A percentile compares a stretch with the other conserved stretches of the same genome.
Conservation (phyloP, 257 asterid genomes). For the Apocynum venetum region DNA sequence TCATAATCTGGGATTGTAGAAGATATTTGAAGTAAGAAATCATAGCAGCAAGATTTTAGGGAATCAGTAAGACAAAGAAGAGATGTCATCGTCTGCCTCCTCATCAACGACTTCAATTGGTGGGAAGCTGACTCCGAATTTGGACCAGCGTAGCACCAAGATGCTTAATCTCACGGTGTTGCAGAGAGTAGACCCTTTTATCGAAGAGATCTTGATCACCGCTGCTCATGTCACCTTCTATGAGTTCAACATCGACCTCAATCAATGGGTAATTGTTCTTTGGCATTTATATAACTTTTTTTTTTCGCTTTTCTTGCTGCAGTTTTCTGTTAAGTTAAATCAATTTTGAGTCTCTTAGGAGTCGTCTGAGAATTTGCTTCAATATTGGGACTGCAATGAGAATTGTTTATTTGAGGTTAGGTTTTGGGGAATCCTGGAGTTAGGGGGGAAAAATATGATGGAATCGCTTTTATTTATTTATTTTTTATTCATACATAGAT, state of each 20-base stretch:
- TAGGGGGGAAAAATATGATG: neutral
- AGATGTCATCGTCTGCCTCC: slow-evolving; percentile 19
- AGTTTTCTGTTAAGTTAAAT: neutral
- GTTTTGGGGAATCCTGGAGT: neutral
- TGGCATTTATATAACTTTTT: neutral
- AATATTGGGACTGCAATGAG: neutral
- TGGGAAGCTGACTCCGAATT: slow-evolving; percentile 59
- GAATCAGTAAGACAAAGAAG: neutral
- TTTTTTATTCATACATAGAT: too few species aligned
- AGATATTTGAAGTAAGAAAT: neutral
- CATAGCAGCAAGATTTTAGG: slow-evolving; percentile 11
- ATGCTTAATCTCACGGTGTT: slow-evolving; percentile 65
- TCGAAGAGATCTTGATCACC: slow-evolving; percentile 66
- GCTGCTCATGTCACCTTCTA: slow-evolving; percentile 69
- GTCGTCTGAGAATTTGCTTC: neutral
- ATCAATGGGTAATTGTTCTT: slow-evolving; percentile 55
- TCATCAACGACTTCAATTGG: slow-evolving; percentile 2
- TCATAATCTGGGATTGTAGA: neutral
- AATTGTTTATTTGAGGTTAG: neutral
- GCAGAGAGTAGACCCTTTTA: slow-evolving; percentile 63
- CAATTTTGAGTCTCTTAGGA: neutral
- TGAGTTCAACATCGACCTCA: slow-evolving; percentile 51
- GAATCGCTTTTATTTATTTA: neutral
- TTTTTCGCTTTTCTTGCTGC: neutral
- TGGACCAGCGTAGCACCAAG: slow-evolving; percentile 60